Percentiles rank a stretch among this genome's conserved stretches.
Conservation (phyloP, 2,329 filamentous ascomycete species). For the Parascedosporium putredinis region DNA sequence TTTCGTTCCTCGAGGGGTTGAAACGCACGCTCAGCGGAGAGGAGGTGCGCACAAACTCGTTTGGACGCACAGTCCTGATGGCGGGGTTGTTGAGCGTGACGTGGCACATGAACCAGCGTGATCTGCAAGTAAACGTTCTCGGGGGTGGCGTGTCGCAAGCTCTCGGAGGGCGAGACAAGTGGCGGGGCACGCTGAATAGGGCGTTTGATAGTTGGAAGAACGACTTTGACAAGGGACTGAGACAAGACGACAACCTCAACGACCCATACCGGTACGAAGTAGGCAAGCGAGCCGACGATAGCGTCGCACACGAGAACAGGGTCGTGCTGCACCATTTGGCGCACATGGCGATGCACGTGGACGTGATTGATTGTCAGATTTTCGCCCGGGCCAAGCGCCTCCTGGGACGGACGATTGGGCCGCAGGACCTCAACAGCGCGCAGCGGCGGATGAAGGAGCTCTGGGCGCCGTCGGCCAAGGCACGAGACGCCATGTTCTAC, state of each 20-base stretch:
- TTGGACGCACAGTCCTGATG: slow-evolving; percentile 89
- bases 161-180: slow-evolving; percentile 80
- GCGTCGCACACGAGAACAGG: slow-evolving; percentile 69
- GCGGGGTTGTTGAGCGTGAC: slow-evolving; percentile 84
- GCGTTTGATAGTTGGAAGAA: slow-evolving; percentile 92
- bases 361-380: slow-evolving; percentile 95
- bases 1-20: slow-evolving; percentile 81
- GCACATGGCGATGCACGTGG: slow-evolving; percentile 96
- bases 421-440: slow-evolving; percentile 69
- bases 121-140: slow-evolving; percentile 81
- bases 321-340: slow-evolving; percentile 88
- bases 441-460: slow-evolving; percentile 74
- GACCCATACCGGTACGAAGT: slow-evolving; percentile 46
- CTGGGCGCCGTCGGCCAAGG: slow-evolving; percentile 83
- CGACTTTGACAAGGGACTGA: slow-evolving; percentile 76
- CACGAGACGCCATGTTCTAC: slow-evolving; percentile 85
- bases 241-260: slow-evolving; percentile 41
- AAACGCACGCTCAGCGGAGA: slow-evolving; percentile 83
- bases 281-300: slow-evolving; percentile 51
- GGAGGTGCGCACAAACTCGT: slow-evolving; percentile 80
- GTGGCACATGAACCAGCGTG: slow-evolving; percentile 96
- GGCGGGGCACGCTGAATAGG: slow-evolving; percentile 72
- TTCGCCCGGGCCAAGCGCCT: slow-evolving; percentile 81
- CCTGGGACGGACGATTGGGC: slow-evolving; percentile 74
- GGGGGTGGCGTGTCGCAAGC: slow-evolving; percentile 62